Percentiles rank a stretch among this genome's conserved stretches.
These are phyloP conservation scores for Calonectria henricotiae DNA, from an alignment of 2,329 filamentous ascomycete species.

Conservation along the genomic window DNA sequence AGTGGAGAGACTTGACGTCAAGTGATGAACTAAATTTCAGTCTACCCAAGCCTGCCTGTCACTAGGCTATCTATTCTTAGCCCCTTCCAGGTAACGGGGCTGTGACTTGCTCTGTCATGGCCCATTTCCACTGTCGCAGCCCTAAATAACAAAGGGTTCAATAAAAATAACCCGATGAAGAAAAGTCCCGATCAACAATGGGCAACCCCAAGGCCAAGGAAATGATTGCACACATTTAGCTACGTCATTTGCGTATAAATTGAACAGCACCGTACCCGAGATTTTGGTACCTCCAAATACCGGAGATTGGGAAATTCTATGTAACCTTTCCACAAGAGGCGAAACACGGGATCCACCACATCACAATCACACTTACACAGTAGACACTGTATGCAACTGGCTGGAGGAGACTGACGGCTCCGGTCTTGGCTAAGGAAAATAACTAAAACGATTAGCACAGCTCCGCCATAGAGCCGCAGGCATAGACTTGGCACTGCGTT, in stretches of 20 bases:
- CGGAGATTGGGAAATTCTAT: not conserved
- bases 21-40: slow-evolving; percentile 13
- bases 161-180: not conserved
- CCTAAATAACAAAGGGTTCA: not conserved
- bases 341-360: slow-evolving; percentile 8
- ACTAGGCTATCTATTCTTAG: slow-evolving; percentile 14
- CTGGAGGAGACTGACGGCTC: not conserved
- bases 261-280: not conserved
- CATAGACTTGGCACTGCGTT: too few species aligned
- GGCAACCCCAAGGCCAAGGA: not conserved
- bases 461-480: too few species aligned
- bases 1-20: slow-evolving; percentile 7
- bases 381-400: not conserved
- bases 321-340: slow-evolving; percentile 11
- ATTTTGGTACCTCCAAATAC: not conserved
- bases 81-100: slow-evolving; percentile 4
- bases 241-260: not conserved
- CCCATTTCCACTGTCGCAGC: not conserved
- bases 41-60: not conserved
- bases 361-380: not conserved
- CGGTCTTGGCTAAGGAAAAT: not conserved
- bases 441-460: too few species aligned
- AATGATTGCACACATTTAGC: not conserved
- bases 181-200: slow-evolving; percentile 7
- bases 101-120: not conserved